These are phyloP conservation scores for Xylaria scruposa DNA, from an alignment of 495 filamentous ascomycete species.

Conservation along the genomic window DNA sequence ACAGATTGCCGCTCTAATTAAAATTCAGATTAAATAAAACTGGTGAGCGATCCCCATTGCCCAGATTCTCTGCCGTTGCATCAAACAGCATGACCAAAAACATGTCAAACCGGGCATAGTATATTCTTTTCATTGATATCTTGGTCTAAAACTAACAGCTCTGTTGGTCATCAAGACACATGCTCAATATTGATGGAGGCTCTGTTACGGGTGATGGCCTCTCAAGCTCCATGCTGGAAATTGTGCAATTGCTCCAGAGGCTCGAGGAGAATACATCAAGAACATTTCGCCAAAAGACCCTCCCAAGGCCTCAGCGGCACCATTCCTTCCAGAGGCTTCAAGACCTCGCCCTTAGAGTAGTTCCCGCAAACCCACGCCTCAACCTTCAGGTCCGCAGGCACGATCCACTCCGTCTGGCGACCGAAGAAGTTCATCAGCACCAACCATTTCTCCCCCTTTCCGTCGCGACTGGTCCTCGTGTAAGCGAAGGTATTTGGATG, in stretches of 20 bases:
- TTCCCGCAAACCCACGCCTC: slow-evolving; percentile 31
- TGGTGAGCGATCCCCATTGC: no score
- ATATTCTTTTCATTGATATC: no score
- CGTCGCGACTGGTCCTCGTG: slow-evolving; percentile 28
- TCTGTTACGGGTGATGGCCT: background rate
- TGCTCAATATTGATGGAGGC: no score
- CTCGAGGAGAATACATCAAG: slow-evolving; percentile 1
- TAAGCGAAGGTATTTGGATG: slow-evolving; percentile 39
- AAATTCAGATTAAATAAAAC: no score
- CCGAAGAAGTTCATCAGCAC: slow-evolving; percentile 38
- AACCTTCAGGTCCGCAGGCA: slow-evolving; percentile 6
- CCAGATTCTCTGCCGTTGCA: no score
- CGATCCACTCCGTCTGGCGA: slow-evolving; percentile 35
- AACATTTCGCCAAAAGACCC: slow-evolving; percentile 31
- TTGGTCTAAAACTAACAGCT: no score
- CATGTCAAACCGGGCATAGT: no score
- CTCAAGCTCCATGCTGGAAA: background rate
- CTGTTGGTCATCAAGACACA: no score
- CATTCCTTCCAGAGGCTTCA: slow-evolving; percentile 30
- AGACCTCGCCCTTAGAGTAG: slow-evolving; percentile 25
- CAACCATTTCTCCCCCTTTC: slow-evolving; percentile 31
- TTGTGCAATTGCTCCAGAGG: background rate
- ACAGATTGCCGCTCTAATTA: no score
- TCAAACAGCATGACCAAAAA: no score
- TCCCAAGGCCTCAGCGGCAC: slow-evolving; percentile 37